Base-by-base conservation (phyloP, 768 basidiomycete species). In the Lentinula boryana region DNA sequence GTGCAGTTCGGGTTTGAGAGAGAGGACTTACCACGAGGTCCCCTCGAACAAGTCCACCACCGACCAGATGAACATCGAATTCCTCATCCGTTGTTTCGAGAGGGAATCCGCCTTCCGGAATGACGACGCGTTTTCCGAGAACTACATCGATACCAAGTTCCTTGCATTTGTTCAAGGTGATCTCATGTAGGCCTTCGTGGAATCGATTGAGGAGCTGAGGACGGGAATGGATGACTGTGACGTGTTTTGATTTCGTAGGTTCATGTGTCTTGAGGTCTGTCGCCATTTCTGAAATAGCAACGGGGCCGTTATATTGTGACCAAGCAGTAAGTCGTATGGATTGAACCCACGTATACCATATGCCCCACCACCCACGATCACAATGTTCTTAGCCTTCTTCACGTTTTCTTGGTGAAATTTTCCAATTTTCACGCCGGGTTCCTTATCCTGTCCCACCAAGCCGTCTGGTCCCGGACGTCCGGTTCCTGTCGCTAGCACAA, bases 361-460 rank as follows among this genome's bases (percentile, higher is more conserved):
- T 4, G 85, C 80, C 0, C 85, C 85, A 5, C 81, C 84, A n/a
- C 85, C 85, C 5, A 85, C 70, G 23, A 86, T 72, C 9, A 83
- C 73, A 7, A 85, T 71, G 38, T 75, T 76, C 6, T 67, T 68
- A 0, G 81, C 76, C 8, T 64, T 56, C 36, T 65, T 62, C 18
- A 80, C 69, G 4, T 63, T 68, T 35, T 66, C 48, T 61, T 80
- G 78, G 16, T 69, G 61, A 23, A 65, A 64, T 31, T 63, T 63
- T 13, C 67, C 62, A 48, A 67, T 68, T 16, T 54, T 67, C 13
- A 76, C 63, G 1, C 68, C 70, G 2, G 65, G 68, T 23, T 48
- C 46, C 61, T 74, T 75, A 32, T 63, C 64, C 21, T 63, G 58
- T 7, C 63, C 35, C 4, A 56, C 33, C 48, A 67, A 18, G 0